These are phyloP conservation scores for Gossypium australe DNA, from an alignment of 345 rosid species.

Conservation along the genomic window DNA sequence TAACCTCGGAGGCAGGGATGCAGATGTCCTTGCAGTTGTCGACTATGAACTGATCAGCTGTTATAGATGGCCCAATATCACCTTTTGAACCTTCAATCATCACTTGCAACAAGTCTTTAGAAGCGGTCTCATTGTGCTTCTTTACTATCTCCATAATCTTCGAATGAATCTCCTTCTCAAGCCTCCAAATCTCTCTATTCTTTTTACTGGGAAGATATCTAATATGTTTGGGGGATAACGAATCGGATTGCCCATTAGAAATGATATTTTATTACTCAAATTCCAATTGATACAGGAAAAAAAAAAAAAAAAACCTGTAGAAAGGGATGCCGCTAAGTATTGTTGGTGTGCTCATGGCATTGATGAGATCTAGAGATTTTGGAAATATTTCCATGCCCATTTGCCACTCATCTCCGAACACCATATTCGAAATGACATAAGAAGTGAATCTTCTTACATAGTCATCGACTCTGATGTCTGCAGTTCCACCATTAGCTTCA, in stretches of 20 bases:
- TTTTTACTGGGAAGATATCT: conserved; percentile 11
- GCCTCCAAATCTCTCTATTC: conserved; percentile 11
- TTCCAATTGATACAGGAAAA: neutral
- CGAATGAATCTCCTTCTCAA: conserved; percentile 7
- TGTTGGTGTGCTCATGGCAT: neutral
- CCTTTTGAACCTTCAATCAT: neutral
- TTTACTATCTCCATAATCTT: neutral
- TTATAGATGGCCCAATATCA: neutral
- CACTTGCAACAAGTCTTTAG: conserved; percentile 1
- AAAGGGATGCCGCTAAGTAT: neutral
- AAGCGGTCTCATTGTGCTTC: neutral
- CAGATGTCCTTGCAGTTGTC: conserved; percentile 22
- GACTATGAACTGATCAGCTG: conserved; percentile 10
- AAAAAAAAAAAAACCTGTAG: neutral
- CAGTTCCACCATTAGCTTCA: neutral
- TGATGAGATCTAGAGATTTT: neutral
- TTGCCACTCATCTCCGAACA: conserved; percentile 9
- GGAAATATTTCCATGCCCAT: conserved; percentile 5
- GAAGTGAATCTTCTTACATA: conserved; percentile 17
- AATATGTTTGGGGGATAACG: neutral
- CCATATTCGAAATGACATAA: conserved; percentile 1
- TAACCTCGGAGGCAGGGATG: conserved; percentile 8
- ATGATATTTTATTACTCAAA: neutral
- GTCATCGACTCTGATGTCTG: conserved; percentile 13
- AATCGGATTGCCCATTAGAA: neutral